Evolutionary conservation across 768 basidiomycete species (phyloP), one percentile per base, ranked within the genome.

Genomic region (Boletus vermiculosoides): DNA sequence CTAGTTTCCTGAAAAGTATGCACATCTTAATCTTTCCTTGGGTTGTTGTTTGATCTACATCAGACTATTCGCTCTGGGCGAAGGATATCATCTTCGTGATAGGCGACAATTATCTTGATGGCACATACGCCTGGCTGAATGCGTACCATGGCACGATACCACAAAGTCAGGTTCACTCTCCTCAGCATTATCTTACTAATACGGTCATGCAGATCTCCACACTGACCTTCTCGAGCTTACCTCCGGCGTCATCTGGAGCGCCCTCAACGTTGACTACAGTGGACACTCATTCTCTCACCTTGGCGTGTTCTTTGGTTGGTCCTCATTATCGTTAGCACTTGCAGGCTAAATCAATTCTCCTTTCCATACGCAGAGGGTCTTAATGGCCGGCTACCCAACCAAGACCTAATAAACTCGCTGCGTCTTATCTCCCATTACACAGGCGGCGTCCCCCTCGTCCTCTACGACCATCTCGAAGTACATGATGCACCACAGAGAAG

Each of bases 221-320:
- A 81, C 83, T 1, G 84, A 90, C 36, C 75, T 78, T 10, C 77
- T 97, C 37, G 72, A 76, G 34, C 66, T 91, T 23, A 71, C 83
- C 2, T 92, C 92, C 3, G 95, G 94, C 4, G 88, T 94, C 7
- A 90, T 99, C 42, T 99, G 97, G 97, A 93, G 91, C 1, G 94
- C 94, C 12, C 74, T 99, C 45, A 90, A 90, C 63, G 84, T 99
- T 42, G 97, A 98, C 70, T 98, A 98, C 71, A 92, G 94, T 1
- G 91, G 94, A 0, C 96, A 99, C 72, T 98, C 95, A 0, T 96
- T 98, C 73, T 93, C 90, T 11, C 92, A 98, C 67, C 78, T 98
- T 2, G 96, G 97, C n/a, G 74, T 98, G 11, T 98, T 93, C 75
- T 91, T 88, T 71, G 96, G 96, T 94, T 18, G 53, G 86, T 44